These are phyloP conservation scores for Starmerella potacharoeniae DNA, from an alignment of 805 yeast genomes.

Conservation along the genomic window DNA sequence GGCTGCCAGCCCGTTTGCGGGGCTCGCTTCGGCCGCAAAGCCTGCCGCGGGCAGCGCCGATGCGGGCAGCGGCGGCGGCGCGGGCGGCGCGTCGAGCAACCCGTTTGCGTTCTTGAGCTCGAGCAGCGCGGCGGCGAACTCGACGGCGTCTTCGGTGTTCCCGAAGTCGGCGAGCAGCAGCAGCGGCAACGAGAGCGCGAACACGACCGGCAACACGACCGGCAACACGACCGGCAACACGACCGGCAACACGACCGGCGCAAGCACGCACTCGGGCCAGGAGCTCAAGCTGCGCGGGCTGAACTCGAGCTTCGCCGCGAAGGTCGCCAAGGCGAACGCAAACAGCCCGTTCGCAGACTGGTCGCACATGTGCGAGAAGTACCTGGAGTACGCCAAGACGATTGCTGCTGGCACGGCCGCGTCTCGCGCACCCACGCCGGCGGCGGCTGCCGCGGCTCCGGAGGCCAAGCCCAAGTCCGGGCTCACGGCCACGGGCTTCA, in stretches of 20 bases:
- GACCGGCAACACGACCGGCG: neutral
- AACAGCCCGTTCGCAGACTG: constrained; percentile 17
- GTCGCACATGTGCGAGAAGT: constrained; percentile 19
- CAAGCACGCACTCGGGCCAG: neutral
- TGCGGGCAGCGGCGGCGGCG: too few species aligned
- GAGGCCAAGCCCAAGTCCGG: constrained; percentile 1
- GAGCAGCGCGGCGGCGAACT: neutral
- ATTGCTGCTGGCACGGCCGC: neutral
- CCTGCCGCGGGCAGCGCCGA: neutral
- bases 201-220: neutral
- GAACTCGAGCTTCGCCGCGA: constrained; percentile 17
- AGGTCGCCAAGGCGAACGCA: constrained; percentile 10
- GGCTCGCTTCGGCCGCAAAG: neutral
- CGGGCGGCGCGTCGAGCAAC: neutral
- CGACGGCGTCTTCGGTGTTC: neutral
- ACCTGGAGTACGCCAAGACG: constrained; percentile 16
- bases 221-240: neutral
- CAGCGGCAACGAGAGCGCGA: neutral
- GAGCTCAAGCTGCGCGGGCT: constrained; percentile 16
- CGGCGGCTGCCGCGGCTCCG: neutral
- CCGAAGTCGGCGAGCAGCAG: neutral
- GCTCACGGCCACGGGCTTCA: constrained; percentile 18
- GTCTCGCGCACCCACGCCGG: neutral
- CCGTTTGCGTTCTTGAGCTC: constrained; percentile 10
- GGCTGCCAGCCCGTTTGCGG: neutral